Evolutionary conservation across 1,284 basidiomycete genomes (phyloP), one percentile per base, ranked within the genome.

Genomic region (Trichosporon sp.): DNA sequence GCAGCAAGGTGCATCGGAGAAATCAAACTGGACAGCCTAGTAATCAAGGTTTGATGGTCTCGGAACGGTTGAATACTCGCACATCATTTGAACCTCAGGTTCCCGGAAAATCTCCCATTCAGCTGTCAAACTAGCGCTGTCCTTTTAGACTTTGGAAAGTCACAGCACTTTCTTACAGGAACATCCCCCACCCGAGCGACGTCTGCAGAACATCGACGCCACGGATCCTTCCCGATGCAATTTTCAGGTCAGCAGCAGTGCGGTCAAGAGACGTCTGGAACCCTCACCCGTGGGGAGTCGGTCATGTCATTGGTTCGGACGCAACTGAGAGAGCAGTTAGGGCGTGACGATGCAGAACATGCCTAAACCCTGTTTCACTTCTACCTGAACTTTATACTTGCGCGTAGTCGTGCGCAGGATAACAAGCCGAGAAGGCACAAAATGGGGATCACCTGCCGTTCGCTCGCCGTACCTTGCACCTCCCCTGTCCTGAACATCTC

Each of bases 341-440:
- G 25, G 49, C 49, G 27, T 54, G 49, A 54, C 25, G 49, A 54
- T 14, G 49, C 14, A 54, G 49, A 54, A 54, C 49, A 54, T 54
- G 49, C 49, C 49, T 54, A 54, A 44, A 54, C 49, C 49, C 49
- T 29, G 49, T 52, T n/a, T 54, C 29, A 16, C 46, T 54, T 54
- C 49, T 54, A 29, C 25, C 27, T 31, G 49, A 54, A 54, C 49
- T 54, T 27, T 54, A 54, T 54, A 31, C 49, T 3, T 9, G 49
- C 49, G 25, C 27, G 49, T 29, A 29, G 25, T 16, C 49, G 49
- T 9, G 27, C 49, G 8, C 16, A 31, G 8, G 49, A 29, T n/a
- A 54, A 29, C 23, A 27, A 54, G 49, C 49, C n/a, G 1, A n/a
- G 31, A 27, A 54, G 25, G 27, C 25, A 54, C 49, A 54, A 16